phyloP scores from a whole-genome alignment of 2,329 filamentous ascomycete genomes.

The Ophiocordyceps sinensis region DNA sequence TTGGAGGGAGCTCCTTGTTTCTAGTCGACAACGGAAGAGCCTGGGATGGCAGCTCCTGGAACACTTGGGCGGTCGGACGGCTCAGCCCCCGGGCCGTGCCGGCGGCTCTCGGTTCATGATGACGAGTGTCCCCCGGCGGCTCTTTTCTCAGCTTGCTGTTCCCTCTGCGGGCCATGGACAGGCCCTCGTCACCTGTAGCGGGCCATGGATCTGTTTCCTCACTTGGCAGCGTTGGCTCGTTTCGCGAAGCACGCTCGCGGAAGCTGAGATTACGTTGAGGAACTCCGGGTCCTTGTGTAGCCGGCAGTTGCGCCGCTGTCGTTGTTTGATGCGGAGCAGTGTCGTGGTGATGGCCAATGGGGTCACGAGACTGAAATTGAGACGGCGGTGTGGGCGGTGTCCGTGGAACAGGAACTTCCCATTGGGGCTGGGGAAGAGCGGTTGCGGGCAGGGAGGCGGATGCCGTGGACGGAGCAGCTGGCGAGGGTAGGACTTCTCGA shows the following conservation, averaged over 20 bases:
- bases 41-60: constrained; percentile 2
- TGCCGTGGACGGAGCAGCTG: background rate
- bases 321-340: constrained; percentile 9
- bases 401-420: no score
- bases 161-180: constrained; percentile 29
- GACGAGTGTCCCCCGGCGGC: constrained; percentile 36
- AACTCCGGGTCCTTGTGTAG: constrained; percentile 15
- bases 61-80: background rate
- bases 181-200: constrained; percentile 15
- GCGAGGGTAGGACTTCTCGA: background rate
- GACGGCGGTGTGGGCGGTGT: no score
- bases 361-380: background rate
- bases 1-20: constrained; percentile 18
- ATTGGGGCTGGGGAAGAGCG: background rate
- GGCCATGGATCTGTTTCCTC: constrained; percentile 10
- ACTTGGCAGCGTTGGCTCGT: constrained; percentile 22
- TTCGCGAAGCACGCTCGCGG: constrained; percentile 39
- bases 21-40: constrained; percentile 8
- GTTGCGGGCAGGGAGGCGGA: background rate
- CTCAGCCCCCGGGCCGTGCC: background rate
- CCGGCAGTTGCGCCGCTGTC: constrained; percentile 5
- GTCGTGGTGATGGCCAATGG: constrained; percentile 6
- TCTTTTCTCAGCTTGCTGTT: constrained; percentile 47
- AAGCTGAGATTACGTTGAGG: constrained; percentile 45
- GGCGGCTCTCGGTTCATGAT: constrained; percentile 9